Evolutionary conservation across 108 stramenopile genomes (phyloP).

Genomic region (Nitzschia inconspicua): DNA sequence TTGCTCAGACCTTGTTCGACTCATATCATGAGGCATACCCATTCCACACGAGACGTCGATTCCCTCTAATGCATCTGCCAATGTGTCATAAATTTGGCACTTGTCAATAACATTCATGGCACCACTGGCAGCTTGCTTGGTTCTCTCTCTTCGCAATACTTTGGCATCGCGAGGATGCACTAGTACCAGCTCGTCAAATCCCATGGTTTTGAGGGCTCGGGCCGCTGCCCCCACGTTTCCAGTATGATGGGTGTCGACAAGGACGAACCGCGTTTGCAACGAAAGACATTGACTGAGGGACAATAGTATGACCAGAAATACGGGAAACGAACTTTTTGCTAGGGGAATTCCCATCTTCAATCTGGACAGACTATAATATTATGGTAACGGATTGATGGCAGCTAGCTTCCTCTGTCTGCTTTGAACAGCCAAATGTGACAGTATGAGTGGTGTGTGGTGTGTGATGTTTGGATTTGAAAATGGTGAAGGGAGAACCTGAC

Average conservation of each 20-base stretch:
- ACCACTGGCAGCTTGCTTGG: slow-evolving; percentile 51
- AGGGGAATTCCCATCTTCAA: too few species aligned
- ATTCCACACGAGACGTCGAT: slow-evolving; percentile 43
- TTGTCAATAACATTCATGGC: slow-evolving; percentile 42
- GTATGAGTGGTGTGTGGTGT: too few species aligned
- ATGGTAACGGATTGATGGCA: too few species aligned
- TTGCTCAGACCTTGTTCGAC: slow-evolving; percentile 17
- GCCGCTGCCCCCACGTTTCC: slow-evolving; percentile 67
- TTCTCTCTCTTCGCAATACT: slow-evolving; percentile 35
- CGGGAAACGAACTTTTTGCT: too few species aligned
- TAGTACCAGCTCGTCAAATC: slow-evolving; percentile 48
- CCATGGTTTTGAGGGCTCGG: slow-evolving; percentile 59
- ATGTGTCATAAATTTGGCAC: slow-evolving; percentile 11
- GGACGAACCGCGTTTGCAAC: slow-evolving; percentile 54
- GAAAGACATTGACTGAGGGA: too few species aligned
- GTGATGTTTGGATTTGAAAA: too few species aligned
- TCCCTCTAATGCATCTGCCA: slow-evolving; percentile 42
- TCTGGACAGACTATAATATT: too few species aligned
- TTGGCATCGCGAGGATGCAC: slow-evolving; percentile 46
- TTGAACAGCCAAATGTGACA: too few species aligned
- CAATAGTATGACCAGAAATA: too few species aligned
- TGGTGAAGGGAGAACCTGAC: too few species aligned
- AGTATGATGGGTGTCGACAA: slow-evolving; percentile 43
- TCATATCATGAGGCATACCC: slow-evolving; percentile 69
- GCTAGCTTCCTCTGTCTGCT: too few species aligned